Percentiles rank a stretch among this genome's conserved stretches.
These are phyloP conservation scores for Annulohypoxylon moriforme DNA, from an alignment of 495 filamentous ascomycete species.

Conservation along the genomic window DNA sequence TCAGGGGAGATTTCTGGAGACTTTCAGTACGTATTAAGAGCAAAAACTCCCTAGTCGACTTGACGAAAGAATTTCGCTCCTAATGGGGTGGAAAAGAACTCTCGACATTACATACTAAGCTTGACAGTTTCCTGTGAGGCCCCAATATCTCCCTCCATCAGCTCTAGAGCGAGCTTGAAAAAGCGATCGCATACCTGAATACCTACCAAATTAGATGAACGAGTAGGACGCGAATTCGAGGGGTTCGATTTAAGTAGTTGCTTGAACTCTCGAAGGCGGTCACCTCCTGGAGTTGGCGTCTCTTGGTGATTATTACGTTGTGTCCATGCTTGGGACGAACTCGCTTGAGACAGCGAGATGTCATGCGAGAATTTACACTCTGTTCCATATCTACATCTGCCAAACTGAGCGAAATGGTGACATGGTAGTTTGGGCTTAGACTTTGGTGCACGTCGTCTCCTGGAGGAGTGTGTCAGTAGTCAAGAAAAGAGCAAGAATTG, in stretches of 20 bases:
- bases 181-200: conserved; percentile 35
- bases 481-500: background rate
- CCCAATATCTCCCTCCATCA: conserved; percentile 51
- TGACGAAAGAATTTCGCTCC: background rate
- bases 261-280: conserved; percentile 47
- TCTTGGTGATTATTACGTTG: background rate
- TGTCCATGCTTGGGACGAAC: conserved; percentile 10
- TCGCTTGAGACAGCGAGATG: background rate
- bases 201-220: background rate
- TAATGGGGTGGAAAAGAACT: background rate
- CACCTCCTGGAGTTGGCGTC: conserved; percentile 10
- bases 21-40: background rate
- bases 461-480: conserved; percentile 26
- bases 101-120: conserved; percentile 10
- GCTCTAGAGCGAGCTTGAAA: conserved; percentile 49
- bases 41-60: background rate
- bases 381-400: conserved; percentile 33
- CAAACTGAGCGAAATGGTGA: conserved; percentile 25
- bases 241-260: conserved; percentile 37
- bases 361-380: conserved; percentile 43
- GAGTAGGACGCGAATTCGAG: conserved; percentile 12
- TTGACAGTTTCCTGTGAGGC: conserved; percentile 50
- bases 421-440: background rate
- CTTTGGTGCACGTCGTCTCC: background rate
- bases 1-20: background rate